Evolutionary conservation across 1,139 yeast species (phyloP).

Genomic region (Citeromyces hawaiiensis): DNA sequence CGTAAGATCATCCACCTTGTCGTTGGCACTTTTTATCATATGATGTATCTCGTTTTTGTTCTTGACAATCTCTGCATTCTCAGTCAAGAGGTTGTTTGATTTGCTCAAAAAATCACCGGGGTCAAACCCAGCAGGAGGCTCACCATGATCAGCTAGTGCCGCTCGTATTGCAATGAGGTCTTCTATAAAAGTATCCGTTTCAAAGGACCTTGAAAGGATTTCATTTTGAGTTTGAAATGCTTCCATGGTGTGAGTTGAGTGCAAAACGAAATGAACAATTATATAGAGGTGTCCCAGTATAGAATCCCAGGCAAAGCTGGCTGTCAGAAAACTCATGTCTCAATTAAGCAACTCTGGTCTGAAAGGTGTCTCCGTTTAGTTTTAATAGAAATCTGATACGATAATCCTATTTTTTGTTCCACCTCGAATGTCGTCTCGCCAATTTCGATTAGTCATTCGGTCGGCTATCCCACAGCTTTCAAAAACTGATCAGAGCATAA

Average conservation of each 20-base stretch:
- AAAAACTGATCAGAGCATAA: too few species aligned
- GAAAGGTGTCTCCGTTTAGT: too few species aligned
- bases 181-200: slow-evolving; percentile 1
- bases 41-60: slow-evolving; percentile 8
- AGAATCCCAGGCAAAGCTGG: too few species aligned
- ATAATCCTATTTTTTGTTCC: too few species aligned
- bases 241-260: neutral
- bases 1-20: neutral
- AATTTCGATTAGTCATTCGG: too few species aligned
- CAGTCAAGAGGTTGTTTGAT: slow-evolving; percentile 7
- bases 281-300: too few species aligned
- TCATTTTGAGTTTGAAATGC: neutral
- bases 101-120: neutral
- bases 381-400: too few species aligned
- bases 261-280: neutral
- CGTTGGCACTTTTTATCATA: neutral
- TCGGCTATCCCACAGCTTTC: too few species aligned
- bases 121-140: neutral
- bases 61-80: slow-evolving; percentile 9
- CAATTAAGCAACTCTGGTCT: too few species aligned
- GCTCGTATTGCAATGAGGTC: neutral
- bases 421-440: too few species aligned
- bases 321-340: too few species aligned
- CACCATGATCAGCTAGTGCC: neutral
- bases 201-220: neutral